Percentiles rank a stretch among this genome's conserved stretches.
These are phyloP conservation scores for Salpingoeca rosetta DNA, from an alignment of 78 protist species.

Conservation along the genomic window DNA sequence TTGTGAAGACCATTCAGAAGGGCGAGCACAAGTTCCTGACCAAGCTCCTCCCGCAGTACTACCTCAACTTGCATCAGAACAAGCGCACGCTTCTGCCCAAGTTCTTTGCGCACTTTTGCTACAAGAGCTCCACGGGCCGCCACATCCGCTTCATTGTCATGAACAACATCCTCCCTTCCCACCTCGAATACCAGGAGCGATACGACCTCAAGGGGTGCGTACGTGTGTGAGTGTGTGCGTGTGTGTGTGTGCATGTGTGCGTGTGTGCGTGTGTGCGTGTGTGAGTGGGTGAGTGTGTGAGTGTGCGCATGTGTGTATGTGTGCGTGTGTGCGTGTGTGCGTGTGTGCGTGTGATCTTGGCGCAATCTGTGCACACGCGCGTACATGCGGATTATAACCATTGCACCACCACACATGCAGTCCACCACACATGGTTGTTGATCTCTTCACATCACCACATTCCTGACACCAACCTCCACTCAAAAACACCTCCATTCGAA, in stretches of 20 bases:
- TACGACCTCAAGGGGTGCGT: constrained; percentile 76
- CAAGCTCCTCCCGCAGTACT: constrained; percentile 63
- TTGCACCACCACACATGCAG: not conserved
- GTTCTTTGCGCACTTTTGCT: constrained; percentile 73
- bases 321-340: too few relatives aligned
- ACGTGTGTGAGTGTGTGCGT: not conserved
- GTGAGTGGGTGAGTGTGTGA: not conserved
- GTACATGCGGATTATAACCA: too few relatives aligned
- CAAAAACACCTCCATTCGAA: too few relatives aligned
- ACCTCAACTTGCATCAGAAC: constrained; percentile 63
- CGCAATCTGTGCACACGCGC: too few relatives aligned
- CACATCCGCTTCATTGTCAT: constrained; percentile 78
- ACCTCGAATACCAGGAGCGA: constrained; percentile 40
- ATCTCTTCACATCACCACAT: too few relatives aligned
- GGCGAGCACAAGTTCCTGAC: constrained; percentile 66
- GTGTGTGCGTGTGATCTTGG: too few relatives aligned
- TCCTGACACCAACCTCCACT: too few relatives aligned
- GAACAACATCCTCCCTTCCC: constrained; percentile 73
- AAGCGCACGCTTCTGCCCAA: constrained; percentile 61
- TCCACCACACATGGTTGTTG: not conserved
- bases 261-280: not conserved
- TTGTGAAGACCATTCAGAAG: constrained; percentile 80
- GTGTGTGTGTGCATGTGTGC: not conserved
- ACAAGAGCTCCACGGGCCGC: constrained; percentile 39
- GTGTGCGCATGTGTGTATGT: too few relatives aligned